These are phyloP conservation scores for Backusella tuberculispora DNA, from an alignment of 192 early-diverging fungal genomes.

Conservation along the genomic window DNA sequence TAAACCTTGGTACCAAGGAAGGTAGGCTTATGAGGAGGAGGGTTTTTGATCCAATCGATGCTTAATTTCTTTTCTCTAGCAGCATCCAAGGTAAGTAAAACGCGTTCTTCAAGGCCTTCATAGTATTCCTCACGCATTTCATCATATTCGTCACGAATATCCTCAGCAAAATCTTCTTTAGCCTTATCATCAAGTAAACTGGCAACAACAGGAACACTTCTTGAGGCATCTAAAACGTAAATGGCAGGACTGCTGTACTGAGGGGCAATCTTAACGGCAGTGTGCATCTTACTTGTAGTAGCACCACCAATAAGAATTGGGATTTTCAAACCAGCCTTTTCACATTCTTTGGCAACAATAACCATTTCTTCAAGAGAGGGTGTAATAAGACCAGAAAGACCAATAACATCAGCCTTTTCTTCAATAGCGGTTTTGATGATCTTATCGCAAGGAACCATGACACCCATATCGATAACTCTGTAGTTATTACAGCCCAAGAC, in stretches of 20 bases:
- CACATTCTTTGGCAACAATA: slow-evolving; percentile 91
- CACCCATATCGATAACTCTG: slow-evolving; percentile 90
- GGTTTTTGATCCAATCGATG: slow-evolving; percentile 73
- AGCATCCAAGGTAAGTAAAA: slow-evolving; percentile 71
- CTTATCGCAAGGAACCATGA: slow-evolving; percentile 94
- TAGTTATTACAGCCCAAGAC: slow-evolving; percentile 99
- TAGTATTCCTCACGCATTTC: slow-evolving; percentile 94
- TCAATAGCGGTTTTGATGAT: slow-evolving; percentile 87
- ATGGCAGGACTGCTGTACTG: slow-evolving; percentile 81
- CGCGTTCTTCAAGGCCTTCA: slow-evolving; percentile 86
- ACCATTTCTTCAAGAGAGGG: slow-evolving; percentile 98
- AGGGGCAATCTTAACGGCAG: slow-evolving; percentile 95
- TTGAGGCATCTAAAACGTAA: slow-evolving; percentile 91
- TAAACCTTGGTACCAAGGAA: slow-evolving; percentile 83
- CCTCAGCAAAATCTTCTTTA: slow-evolving; percentile 87
- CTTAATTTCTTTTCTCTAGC: slow-evolving; percentile 66
- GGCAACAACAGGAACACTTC: slow-evolving; percentile 88
- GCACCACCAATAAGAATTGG: slow-evolving; percentile 95
- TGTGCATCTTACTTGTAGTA: slow-evolving; percentile 95
- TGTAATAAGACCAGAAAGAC: slow-evolving; percentile 93
- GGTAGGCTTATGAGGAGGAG: slow-evolving; percentile 77
- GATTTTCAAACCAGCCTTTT: slow-evolving; percentile 84
- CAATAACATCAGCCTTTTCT: slow-evolving; percentile 91
- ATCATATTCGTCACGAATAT: slow-evolving; percentile 91
- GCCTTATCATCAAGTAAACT: slow-evolving; percentile 78